Evolutionary conservation across 306 rosid species (phyloP), one percentile per base, ranked within the genome.

Genomic region (Prunus mume): DNA sequence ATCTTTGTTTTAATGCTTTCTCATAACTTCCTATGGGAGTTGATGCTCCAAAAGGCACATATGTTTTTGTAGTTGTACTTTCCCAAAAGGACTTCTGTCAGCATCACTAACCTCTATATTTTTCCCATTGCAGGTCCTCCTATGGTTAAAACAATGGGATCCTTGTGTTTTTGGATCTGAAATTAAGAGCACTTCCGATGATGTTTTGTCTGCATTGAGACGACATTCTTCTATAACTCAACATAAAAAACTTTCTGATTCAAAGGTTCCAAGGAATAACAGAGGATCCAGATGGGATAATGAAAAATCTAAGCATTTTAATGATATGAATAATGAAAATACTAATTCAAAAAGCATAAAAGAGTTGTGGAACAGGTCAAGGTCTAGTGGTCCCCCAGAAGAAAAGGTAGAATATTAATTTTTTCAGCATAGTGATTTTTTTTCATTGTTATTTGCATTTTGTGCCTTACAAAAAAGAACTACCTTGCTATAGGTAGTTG

Each of bases 81-180:
- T 32, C 45, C 30, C 7, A 18, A 12, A 30, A 28, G 34, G 54
- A 49, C 19, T 82, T 66, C 51, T 55, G 54, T 73, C 74, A 69
- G 43, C 61, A 52, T 79, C 64, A 45, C 45, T 71, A 55, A 80
- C 75, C 71, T 57, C 34, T 61, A 17, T 43, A 18, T 60, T 71
- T 75, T 64, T 74, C 68, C 71, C 65, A 34, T 68, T 60, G 65
- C 86, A 95, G 98, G 97, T 95, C 64, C 98, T 92, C 41, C 69
- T 95, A 28, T 95, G 98, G 98, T 82, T 92, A 73, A 95, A 95
- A 84, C 97, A 89, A 65, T 95, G 97, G 98, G 98, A 95, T 79
- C 86, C 97, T 68, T 63, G 77, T 68, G 98, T 95, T 64, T 95
- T 87, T 88, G 96, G 97, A 79, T 90, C 96, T 78, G 93, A 88